Conservation (phyloP, 108 stramenopile species). For the Skeletonema costatum region DNA sequence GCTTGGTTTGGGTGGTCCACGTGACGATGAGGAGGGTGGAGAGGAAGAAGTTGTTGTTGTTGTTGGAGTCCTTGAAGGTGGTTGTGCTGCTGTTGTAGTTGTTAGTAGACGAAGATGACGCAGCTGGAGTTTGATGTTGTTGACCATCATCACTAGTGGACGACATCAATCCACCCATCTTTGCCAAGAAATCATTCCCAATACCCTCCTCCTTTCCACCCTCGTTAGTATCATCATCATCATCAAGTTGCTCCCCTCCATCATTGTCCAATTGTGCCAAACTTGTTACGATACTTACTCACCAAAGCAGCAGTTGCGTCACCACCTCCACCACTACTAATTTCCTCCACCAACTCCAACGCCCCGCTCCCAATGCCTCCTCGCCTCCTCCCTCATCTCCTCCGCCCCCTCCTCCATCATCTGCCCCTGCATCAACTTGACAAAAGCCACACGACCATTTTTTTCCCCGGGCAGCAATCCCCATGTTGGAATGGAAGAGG, state of each 20-base stretch:
- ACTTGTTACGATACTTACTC: neutral
- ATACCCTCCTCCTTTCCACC: neutral
- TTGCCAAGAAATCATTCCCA: conserved; percentile 1
- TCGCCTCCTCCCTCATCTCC: conserved; percentile 16
- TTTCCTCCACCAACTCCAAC: conserved; percentile 1
- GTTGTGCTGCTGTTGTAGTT: neutral
- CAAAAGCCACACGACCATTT: conserved; percentile 10
- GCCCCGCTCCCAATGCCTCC: conserved; percentile 27
- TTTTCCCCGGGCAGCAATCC: neutral
- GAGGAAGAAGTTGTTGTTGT: neutral
- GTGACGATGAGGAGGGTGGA: neutral
- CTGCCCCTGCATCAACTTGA: neutral
- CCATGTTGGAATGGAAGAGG: neutral
- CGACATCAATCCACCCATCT: neutral
- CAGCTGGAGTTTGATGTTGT: neutral
- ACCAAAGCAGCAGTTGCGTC: neutral
- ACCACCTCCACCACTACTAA: too few species aligned
- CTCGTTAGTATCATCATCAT: too few species aligned
- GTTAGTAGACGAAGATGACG: neutral
- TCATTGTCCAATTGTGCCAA: neutral
- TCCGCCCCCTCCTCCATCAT: neutral
- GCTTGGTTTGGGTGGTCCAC: conserved; percentile 2
- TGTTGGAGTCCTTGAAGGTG: neutral
- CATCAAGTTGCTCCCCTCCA: neutral
- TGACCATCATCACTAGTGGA: too few species aligned